Base-by-base conservation (phyloP, 148 eudicot genomes). In the Spergularia marina region DNA sequence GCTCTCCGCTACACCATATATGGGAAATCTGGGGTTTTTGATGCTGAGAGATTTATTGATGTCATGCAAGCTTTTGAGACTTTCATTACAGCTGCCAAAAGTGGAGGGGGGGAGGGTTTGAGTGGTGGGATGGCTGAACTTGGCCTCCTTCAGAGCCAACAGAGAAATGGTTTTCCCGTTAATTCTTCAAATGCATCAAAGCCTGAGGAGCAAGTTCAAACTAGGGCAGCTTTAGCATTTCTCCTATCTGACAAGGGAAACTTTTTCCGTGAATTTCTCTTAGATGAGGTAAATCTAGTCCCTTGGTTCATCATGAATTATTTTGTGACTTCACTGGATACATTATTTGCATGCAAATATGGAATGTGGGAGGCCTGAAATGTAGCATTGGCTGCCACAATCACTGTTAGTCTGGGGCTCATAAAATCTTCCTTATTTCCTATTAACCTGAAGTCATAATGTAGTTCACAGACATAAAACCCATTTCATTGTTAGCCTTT, bases 1-100 rank as follows among this genome's bases (percentile, higher is more conserved):
- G 99, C 99, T 70, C 84, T 95, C 64, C 96, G 96, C 11, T 95
- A 95, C 85, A 95, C 97, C 16, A 88, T 95, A 77, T 95, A 95
- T 83, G 99, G 99, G 55, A 92, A 87, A 83, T 79, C 96, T 76
- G 99, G 99, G 71, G 92, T 92, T 63, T 95, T 95, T 83, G 94
- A 95, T 84, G 99, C 99, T 57, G 99, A 92, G 81, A 88, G 99
- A 80, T 95, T 95, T 74, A 87, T 95, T 62, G 99, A 95, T 86
- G 99, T 95, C 64, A 95, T 95, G 99, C 97, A 95, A 95, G 99
- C 99, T 77, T 95, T 95, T 72, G 99, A 95, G 76, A 92, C 18
- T 74, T 95, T 95, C 79, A 88, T 89, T 68, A 84, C 89, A 66
- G 96, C 99, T 20, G 99, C 99, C 47, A 95, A 89, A 87, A 95